phyloP scores from a whole-genome alignment of 2,329 filamentous ascomycete species.

The Juglanconis sp. region DNA sequence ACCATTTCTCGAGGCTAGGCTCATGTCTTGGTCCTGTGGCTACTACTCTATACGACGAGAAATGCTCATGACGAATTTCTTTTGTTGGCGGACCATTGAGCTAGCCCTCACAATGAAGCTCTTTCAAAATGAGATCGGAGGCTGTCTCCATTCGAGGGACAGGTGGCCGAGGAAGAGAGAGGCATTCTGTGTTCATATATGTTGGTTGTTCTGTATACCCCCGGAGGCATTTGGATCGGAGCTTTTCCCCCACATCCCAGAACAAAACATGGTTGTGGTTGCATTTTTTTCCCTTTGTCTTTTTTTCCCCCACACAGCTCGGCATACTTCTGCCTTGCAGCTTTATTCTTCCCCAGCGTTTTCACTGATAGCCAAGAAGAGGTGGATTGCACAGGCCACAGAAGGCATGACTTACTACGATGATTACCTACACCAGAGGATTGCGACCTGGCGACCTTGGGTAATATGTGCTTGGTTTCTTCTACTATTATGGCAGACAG shows the following conservation, averaged over 20 bases:
- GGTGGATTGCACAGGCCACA: constrained; percentile 4
- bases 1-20: constrained; percentile 15
- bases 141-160: neutral
- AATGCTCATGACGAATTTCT: constrained; percentile 25
- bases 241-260: constrained; percentile 8
- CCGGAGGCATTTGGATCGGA: constrained; percentile 19
- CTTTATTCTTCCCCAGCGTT: constrained; percentile 8
- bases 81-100: constrained; percentile 13
- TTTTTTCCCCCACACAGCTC: neutral
- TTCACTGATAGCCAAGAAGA: neutral
- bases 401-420: neutral
- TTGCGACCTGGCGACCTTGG: constrained; percentile 9
- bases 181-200: constrained; percentile 13
- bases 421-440: constrained; percentile 7
- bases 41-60: constrained; percentile 20
- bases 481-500: neutral
- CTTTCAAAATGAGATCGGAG: constrained; percentile 4
- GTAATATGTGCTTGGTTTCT: constrained; percentile 1
- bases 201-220: constrained; percentile 17
- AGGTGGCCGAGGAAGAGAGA: neutral
- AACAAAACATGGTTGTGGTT: constrained; percentile 12
- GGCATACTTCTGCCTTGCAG: constrained; percentile 5
- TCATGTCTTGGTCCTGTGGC: constrained; percentile 14
- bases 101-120: neutral
- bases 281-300: constrained; percentile 4